These are phyloP conservation scores for Diaporthe capsici DNA, from an alignment of 2,329 filamentous ascomycete genomes.

Conservation along the genomic window DNA sequence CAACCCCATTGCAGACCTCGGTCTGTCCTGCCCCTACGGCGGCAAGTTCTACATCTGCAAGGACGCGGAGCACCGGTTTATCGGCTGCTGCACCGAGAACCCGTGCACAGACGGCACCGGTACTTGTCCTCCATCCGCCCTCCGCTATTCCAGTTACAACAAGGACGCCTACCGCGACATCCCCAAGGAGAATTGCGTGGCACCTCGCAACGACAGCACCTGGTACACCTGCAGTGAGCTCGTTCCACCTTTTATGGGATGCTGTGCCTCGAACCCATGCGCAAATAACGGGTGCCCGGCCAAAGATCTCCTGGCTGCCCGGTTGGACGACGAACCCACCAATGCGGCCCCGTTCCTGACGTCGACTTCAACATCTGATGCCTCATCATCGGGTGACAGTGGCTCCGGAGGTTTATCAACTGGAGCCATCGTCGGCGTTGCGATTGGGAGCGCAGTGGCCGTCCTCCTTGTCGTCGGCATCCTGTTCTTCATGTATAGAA, in stretches of 20 bases:
- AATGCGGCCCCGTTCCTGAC: slow-evolving; percentile 44
- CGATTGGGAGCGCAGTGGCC: slow-evolving; percentile 33
- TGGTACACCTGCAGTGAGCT: slow-evolving; percentile 54
- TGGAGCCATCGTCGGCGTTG: slow-evolving; percentile 43
- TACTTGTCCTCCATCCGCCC: slow-evolving; percentile 50
- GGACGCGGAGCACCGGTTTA: slow-evolving; percentile 50
- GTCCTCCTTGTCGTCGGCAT: slow-evolving; percentile 31
- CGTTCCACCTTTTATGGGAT: slow-evolving; percentile 56
- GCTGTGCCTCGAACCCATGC: slow-evolving; percentile 55
- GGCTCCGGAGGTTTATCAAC: slow-evolving; percentile 34
- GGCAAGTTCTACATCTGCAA: slow-evolving; percentile 55
- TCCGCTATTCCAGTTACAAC: slow-evolving; percentile 51
- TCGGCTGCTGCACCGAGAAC: slow-evolving; percentile 57
- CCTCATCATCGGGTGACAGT: not conserved
- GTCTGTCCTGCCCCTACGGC: slow-evolving; percentile 48
- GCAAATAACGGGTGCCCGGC: slow-evolving; percentile 42
- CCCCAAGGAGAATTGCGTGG: slow-evolving; percentile 50
- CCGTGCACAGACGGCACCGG: slow-evolving; percentile 52
- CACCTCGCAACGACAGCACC: slow-evolving; percentile 39
- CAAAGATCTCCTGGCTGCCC: slow-evolving; percentile 47
- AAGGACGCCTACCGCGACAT: slow-evolving; percentile 47
- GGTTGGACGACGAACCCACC: slow-evolving; percentile 44
- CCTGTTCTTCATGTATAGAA: slow-evolving; percentile 12
- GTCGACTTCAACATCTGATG: not conserved
- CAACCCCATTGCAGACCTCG: slow-evolving; percentile 21